Conservation (phyloP, 176 grass and related monocot genomes). For the Calamus simplicifolius region DNA sequence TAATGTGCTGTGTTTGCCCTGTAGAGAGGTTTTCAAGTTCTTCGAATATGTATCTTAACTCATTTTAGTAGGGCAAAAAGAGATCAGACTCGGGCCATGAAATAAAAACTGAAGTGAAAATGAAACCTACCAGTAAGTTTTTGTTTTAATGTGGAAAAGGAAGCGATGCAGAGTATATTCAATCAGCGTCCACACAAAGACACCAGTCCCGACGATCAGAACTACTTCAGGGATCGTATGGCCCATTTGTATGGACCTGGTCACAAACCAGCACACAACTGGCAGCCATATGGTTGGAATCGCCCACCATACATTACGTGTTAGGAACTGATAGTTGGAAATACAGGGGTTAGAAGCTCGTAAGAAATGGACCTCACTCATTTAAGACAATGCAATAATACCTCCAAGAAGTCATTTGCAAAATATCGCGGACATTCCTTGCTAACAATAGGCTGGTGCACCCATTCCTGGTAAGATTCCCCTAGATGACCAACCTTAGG, state of each 20-base stretch:
- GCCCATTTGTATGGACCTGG: constrained; percentile 52
- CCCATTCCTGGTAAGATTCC: constrained; percentile 88
- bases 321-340: constrained; percentile 52
- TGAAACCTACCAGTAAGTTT: constrained; percentile 48
- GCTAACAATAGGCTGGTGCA: constrained; percentile 84
- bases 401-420: constrained; percentile 59
- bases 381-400: constrained; percentile 9
- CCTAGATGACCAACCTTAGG: constrained; percentile 78
- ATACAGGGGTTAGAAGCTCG: not conserved
- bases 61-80: not conserved
- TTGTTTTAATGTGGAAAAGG: constrained; percentile 86
- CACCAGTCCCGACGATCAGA: constrained; percentile 41
- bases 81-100: too few relatives aligned
- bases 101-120: not conserved
- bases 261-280: constrained; percentile 52
- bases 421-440: constrained; percentile 87
- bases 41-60: constrained; percentile 9
- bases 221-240: constrained; percentile 38
- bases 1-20: constrained; percentile 85
- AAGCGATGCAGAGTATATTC: constrained; percentile 89
- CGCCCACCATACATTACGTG: constrained; percentile 75
- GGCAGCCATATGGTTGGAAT: constrained; percentile 86
- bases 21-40: constrained; percentile 18
- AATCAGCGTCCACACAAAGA: constrained; percentile 82
- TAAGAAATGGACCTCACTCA: not conserved